Conservation (phyloP, 768 basidiomycete genomes). For the Termitomyces sp. region DNA sequence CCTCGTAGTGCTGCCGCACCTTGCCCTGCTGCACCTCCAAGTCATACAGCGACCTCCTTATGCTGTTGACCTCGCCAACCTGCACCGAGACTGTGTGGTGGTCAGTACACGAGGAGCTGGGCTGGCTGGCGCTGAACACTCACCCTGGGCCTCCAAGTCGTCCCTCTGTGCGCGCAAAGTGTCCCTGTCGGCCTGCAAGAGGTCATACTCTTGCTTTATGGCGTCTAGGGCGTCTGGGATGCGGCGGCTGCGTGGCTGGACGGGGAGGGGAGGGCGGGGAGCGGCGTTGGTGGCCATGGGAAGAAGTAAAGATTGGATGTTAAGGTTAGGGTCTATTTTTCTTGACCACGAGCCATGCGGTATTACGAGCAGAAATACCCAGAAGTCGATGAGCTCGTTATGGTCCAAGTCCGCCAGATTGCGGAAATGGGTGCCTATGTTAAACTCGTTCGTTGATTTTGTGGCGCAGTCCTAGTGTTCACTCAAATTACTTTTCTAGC, state of each 20-base stretch:
- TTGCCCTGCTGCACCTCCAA: conserved; percentile 86
- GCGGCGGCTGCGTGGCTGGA: conserved; percentile 23
- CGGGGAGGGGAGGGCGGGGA: not conserved
- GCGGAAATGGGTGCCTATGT: conserved; percentile 99
- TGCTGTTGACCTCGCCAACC: conserved; percentile 85
- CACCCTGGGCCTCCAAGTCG: conserved; percentile 87
- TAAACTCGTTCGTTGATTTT: conserved; percentile 84
- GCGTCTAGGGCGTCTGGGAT: conserved; percentile 69
- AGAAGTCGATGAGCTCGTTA: conserved; percentile 96
- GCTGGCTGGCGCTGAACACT: not conserved
- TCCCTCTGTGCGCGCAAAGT: conserved; percentile 76
- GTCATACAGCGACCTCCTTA: conserved; percentile 87
- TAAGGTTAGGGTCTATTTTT: conserved; percentile 14
- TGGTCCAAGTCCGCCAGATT: conserved; percentile 99
- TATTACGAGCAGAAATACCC: conserved; percentile 94
- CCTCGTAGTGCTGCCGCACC: conserved; percentile 82
- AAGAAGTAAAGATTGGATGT: not conserved
- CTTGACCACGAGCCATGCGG: conserved; percentile 46
- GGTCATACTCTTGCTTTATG: conserved; percentile 78
- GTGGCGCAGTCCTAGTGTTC: no score
- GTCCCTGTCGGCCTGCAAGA: conserved; percentile 46
- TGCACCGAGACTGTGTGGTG: conserved; percentile 54
- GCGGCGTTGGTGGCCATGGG: not conserved
- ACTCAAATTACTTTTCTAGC: no score
- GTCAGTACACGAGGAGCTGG: not conserved